These are phyloP conservation scores for Coemansia sp. DNA, from an alignment of 192 early-diverging fungal species.

Conservation along the genomic window DNA sequence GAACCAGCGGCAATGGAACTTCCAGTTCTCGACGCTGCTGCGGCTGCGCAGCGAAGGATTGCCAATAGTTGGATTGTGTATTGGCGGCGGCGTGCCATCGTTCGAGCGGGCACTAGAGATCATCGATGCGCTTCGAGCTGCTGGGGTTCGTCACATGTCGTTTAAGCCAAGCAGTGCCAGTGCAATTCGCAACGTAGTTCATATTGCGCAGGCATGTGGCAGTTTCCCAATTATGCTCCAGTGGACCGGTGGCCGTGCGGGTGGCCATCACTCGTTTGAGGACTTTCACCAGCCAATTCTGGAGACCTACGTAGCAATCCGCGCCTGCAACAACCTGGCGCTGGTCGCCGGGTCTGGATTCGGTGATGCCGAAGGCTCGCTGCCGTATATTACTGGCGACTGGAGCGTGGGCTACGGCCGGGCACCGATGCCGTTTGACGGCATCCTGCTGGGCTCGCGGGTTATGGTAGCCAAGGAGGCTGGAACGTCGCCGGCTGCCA, in stretches of 20 bases:
- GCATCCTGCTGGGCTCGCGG: conserved; percentile 87
- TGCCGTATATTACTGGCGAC: conserved; percentile 89
- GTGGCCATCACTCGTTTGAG: conserved; percentile 94
- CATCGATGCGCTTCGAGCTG: conserved; percentile 48
- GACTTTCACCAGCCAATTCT: conserved; percentile 89
- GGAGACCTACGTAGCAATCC: conserved; percentile 59
- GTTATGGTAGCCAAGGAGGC: conserved; percentile 91
- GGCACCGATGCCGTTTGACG: conserved; percentile 93
- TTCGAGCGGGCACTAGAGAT: conserved; percentile 78
- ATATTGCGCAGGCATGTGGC: conserved; percentile 78
- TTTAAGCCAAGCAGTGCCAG: conserved; percentile 82
- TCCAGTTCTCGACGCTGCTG: conserved; percentile 74
- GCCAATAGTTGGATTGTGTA: conserved; percentile 86
- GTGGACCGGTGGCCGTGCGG: conserved; percentile 95
- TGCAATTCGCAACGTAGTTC: conserved; percentile 75
- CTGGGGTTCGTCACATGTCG: conserved; percentile 66
- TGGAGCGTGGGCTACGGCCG: conserved; percentile 75
- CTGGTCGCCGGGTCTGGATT: conserved; percentile 90
- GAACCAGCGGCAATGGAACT: conserved; percentile 79
- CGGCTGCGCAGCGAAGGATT: conserved; percentile 78
- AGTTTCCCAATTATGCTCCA: conserved; percentile 86
- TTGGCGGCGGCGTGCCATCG: conserved; percentile 90
- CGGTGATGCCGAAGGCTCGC: conserved; percentile 75
- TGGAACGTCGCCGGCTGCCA: conserved; percentile 70
- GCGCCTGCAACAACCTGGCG: conserved; percentile 72